Evolutionary conservation across 805 yeast genomes (phyloP), one percentile per base, ranked within the genome.

Genomic region (Candida ficus): DNA sequence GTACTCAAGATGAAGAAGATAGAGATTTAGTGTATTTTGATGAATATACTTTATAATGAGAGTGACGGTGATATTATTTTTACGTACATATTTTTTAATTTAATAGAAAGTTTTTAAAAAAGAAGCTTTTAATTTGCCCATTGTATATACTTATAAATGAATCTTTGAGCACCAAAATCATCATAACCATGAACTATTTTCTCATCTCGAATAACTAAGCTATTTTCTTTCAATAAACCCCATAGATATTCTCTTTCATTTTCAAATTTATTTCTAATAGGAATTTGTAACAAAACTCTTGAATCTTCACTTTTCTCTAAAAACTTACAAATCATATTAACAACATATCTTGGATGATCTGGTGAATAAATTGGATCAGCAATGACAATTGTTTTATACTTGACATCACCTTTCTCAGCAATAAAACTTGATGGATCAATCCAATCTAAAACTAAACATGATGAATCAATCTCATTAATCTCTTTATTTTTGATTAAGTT

Each of bases 331-430:
- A 90, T 64, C 71, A 86, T 80, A 36, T 74, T 59, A 5, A 75
- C 73, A 1, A 91, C 78, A 78, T 85, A 76, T 13, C 59, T 57
- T 1, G 97, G 97, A 55, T 91, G 98, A 25, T 76, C 71, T 0
- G 81, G 64, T 0, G 96, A 84, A 58, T 93, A 91, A 2, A 91
- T 78, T 0, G 97, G 96, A 63, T 91, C 99, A 17, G 96, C 83
- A 4, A 88, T 62, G 0, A 93, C 64, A 4, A 91, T 67, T 0
- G 87, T 75, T 30, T 75, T 71, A 57, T 73, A 87, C 32, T 58
- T 61, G 4, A 32, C 41, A 19, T 49, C 52, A 4, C 58, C 53
- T 28, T 61, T 54, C 16, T 59, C 57, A 26, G 49, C 47, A 51
- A 54, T 39, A 44, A 80, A 54, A 39, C 46, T n/a, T 10, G 43